Evolutionary conservation across 169 alveolate species (phyloP).

Genomic region (Eimeria sp.): DNA sequence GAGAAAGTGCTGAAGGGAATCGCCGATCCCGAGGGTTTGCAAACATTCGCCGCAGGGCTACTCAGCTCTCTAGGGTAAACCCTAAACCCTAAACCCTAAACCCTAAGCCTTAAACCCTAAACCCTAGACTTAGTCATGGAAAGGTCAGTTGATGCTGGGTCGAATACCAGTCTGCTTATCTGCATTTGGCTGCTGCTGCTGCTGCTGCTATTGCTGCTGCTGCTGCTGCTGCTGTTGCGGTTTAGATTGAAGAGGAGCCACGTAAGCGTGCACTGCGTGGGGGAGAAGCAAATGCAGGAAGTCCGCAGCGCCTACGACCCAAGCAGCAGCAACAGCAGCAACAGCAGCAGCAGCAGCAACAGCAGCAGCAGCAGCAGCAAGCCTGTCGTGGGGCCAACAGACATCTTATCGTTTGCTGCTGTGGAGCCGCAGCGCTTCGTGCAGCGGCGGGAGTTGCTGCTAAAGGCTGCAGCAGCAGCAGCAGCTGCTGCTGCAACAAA

Average conservation of each 20-base stretch:
- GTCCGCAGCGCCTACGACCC: neutral
- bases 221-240: constrained; percentile 8
- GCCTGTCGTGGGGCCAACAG: neutral
- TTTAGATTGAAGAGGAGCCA: neutral
- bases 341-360: neutral
- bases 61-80: neutral
- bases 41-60: neutral
- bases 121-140: neutral
- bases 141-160: too few relatives aligned
- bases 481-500: neutral
- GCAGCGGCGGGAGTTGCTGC: neutral
- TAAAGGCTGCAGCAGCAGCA: neutral
- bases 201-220: neutral
- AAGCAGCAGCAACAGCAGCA: neutral
- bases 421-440: neutral
- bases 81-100: constrained; percentile 28
- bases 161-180: neutral
- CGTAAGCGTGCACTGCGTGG: neutral
- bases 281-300: neutral
- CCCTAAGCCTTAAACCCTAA: neutral
- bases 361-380: neutral
- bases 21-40: neutral
- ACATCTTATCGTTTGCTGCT: neutral
- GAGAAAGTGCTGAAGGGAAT: too few relatives aligned
- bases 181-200: neutral